Evolutionary conservation across 2,329 filamentous ascomycete genomes (phyloP), one percentile per base, ranked within the genome.

Genomic region (Colletotrichum shisoi): DNA sequence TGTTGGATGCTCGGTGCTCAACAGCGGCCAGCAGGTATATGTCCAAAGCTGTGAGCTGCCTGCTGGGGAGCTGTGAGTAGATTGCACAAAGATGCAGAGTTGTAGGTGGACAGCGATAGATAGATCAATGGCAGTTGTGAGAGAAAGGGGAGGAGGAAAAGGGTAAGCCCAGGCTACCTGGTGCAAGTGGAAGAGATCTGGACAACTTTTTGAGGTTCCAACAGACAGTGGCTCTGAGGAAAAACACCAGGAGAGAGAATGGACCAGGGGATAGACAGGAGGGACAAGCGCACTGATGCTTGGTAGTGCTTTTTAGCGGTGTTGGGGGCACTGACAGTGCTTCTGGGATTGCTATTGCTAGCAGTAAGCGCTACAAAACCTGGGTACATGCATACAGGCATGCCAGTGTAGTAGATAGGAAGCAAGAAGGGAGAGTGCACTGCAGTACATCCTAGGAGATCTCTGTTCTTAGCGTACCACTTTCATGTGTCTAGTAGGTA

Each of bases 151-250:
- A 52, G 63, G 49, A 62, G 58, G 44, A 56, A 24, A 37, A 51
- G n/a, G 49, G 37, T 52, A 31, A 42, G 64, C 53, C 34, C 11
- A 15, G 60, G 44, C 24, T n/a, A 34, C 54, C 40, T 57, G 54
- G 48, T 62, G 37, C 13, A 53, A 44, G 56, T 58, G 24, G 34
- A 56, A 34, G 48, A 66, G 56, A 67, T 67, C 66, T 56, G 56
- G 62, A 68, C 66, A 68, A 67, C 66, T 68, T 68, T 68, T 68
- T 67, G 62, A 62, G 12, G 51, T 61, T 68, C 52, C 51, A 67
- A 62, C 62, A 24, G 57, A 68, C 60, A 69, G 59, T 65, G 64
- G 65, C 68, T 64, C 54, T 21, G 45, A 56, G 61, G 42, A 54
- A 67, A 64, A 67, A 60, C 54, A 54, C 48, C 61, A 59, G 64